Conservation (phyloP, 1,284 basidiomycete genomes). For the Wolfiporia cocos region DNA sequence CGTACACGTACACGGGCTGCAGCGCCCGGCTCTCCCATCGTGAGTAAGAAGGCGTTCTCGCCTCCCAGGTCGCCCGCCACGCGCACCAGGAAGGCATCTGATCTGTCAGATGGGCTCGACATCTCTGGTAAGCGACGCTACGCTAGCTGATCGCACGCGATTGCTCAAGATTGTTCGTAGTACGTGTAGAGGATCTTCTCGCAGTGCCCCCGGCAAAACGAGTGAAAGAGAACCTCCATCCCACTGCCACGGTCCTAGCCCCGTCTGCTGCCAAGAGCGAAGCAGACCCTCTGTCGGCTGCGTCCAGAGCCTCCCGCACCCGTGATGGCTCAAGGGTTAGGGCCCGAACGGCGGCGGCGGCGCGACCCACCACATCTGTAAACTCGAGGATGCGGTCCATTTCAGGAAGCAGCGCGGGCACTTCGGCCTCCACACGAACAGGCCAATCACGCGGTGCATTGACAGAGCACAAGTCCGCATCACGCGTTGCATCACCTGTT, state of each 20-base stretch:
- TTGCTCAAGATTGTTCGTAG: slow-evolving; percentile 7
- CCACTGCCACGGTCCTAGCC: slow-evolving; percentile 2
- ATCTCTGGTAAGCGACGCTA: slow-evolving; percentile 14
- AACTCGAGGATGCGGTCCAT: slow-evolving; percentile 2
- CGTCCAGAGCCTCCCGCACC: slow-evolving; percentile 5
- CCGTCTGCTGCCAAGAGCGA: slow-evolving; percentile 10
- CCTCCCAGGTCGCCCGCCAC: slow-evolving; percentile 16
- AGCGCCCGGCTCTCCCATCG: slow-evolving; percentile 8
- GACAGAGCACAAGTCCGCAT: slow-evolving; percentile 6
- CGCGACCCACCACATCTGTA: slow-evolving; percentile 3
- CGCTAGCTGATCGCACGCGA: not conserved
- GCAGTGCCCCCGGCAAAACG: slow-evolving; percentile 8
- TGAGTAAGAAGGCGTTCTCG: slow-evolving; percentile 14
- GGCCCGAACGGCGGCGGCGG: slow-evolving; percentile 7
- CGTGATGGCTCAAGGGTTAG: slow-evolving; percentile 4
- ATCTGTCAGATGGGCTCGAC: slow-evolving; percentile 10
- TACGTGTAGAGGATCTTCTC: slow-evolving; percentile 21
- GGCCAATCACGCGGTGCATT: slow-evolving; percentile 16
- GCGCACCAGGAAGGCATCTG: slow-evolving; percentile 6
- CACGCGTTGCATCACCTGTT: slow-evolving; percentile 13
- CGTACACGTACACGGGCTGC: slow-evolving; percentile 6
- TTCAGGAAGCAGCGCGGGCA: slow-evolving; percentile 11
- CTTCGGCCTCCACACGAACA: slow-evolving; percentile 10
- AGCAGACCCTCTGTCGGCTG: slow-evolving; percentile 11
- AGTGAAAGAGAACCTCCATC: slow-evolving; percentile 13